These are phyloP conservation scores for Grosmannia penicillata DNA, from an alignment of 2,329 filamentous ascomycete genomes.

Conservation along the genomic window DNA sequence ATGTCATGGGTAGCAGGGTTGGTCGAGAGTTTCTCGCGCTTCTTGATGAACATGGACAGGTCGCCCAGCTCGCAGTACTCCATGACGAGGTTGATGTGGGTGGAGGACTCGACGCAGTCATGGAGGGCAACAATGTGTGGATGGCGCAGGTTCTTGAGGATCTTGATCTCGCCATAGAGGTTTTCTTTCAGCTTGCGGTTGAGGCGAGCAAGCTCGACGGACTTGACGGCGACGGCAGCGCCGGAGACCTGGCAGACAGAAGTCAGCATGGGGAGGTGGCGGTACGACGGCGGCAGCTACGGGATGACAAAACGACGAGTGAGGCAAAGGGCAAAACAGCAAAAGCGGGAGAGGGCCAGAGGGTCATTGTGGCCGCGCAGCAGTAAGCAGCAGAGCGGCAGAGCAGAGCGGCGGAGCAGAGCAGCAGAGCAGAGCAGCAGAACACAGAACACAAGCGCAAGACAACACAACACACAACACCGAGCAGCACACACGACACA, in stretches of 20 bases:
- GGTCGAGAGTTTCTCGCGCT: constrained; percentile 64
- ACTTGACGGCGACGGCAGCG: constrained; percentile 87
- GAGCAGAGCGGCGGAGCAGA: not conserved
- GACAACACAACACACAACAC: too few species aligned
- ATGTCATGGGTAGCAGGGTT: constrained; percentile 78
- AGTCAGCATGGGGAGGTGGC: not conserved
- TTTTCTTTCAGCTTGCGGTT: constrained; percentile 97
- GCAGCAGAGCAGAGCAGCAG: not conserved
- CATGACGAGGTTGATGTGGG: constrained; percentile 94
- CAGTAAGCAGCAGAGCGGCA: not conserved
- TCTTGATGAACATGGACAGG: constrained; percentile 90
- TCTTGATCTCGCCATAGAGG: constrained; percentile 87
- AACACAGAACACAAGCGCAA: not conserved
- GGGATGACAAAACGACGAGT: too few species aligned
- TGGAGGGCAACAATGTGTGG: constrained; percentile 95
- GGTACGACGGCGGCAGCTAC: too few species aligned
- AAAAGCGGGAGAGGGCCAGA: too few species aligned
- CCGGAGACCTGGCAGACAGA: constrained; percentile 50
- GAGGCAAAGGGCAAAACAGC: too few species aligned
- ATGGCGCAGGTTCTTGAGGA: constrained; percentile 84
- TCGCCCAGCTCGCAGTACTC: constrained; percentile 96
- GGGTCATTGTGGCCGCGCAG: too few species aligned
- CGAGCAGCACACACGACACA: too few species aligned
- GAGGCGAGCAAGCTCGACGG: constrained; percentile 76
- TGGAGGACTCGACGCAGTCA: constrained; percentile 75